Evolutionary conservation across 139 green algal genomes (phyloP), one percentile per base, ranked within the genome.

Genomic region (Picochlorum sp.): DNA sequence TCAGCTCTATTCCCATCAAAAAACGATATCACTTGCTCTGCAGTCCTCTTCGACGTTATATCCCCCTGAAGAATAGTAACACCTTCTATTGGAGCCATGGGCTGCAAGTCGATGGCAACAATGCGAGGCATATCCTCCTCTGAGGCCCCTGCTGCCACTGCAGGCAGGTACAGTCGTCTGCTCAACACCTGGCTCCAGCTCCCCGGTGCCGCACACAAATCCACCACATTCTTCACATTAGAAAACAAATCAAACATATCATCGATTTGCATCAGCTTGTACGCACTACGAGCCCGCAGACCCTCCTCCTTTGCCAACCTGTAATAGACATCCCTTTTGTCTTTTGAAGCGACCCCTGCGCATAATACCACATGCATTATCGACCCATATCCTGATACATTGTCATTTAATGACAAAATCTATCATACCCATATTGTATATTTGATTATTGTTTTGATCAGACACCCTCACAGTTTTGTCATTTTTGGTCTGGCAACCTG

Each of bases 201-300:
- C 8, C 94, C 94, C 3, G 94, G 94, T 0, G 94, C 94, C 7
- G 94, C 92, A 68, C 94, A 99, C 3, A 99, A 70, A 72, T 99
- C 94, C 15, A 99, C 94, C 0, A 90, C 94, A 72, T 92, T 70
- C 4, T 75, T 70, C 18, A 97, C 90, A n/a, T 83, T 90, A 90
- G 75, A 68, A 73, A 18, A n/a, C 26, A 16, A 6, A 18, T 86
- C 51, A 68, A 95, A 98, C 6, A 83, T 80, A 26, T 98, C 94
- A 64, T 99, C 94, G 3, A 99, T 88, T 61, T 99, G 94, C 45
- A 99, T 79, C 24, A 99, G 81, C 74, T 99, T 99, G 77, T 92
- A 99, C 0, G 94, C 94, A 49, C 77, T 91, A 21, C 94, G 71
- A 4, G 94, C 94, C 3, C 94, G 76, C 92, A 94, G 98, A 5